These are phyloP conservation scores for Scheffersomyces amazonensis DNA, from an alignment of 805 yeast species.

Conservation along the genomic window DNA sequence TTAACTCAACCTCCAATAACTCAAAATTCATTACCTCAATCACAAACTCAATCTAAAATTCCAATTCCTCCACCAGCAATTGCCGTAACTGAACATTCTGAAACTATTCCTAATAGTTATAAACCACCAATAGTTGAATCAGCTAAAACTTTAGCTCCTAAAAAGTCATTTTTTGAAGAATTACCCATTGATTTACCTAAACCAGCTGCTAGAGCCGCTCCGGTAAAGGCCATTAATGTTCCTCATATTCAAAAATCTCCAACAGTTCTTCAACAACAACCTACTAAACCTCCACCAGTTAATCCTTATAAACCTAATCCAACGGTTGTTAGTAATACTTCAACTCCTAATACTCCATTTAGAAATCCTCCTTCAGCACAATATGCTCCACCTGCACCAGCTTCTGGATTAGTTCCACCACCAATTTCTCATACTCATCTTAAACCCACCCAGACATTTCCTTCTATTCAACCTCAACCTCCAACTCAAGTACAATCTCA, in stretches of 20 bases:
- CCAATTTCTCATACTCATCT: neutral
- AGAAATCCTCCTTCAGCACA: neutral
- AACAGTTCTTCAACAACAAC: slow-evolving; percentile 5
- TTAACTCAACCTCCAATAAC: slow-evolving; percentile 2
- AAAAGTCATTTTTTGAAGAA: slow-evolving; percentile 58
- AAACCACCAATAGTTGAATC: too few relatives aligned
- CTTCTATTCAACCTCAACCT: slow-evolving; percentile 5
- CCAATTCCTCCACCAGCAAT: neutral
- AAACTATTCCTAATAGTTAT: neutral
- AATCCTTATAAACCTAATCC: slow-evolving; percentile 26
- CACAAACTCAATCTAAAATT: neutral
- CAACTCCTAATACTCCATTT: neutral
- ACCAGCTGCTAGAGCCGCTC: slow-evolving; percentile 25
- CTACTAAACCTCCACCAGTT: slow-evolving; percentile 14
- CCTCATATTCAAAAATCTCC: slow-evolving; percentile 15
- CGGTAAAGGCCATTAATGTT: slow-evolving; percentile 12
- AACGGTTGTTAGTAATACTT: slow-evolving; percentile 2
- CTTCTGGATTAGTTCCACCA: too few relatives aligned
- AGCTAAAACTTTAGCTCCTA: neutral
- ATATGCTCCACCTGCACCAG: slow-evolving; percentile 1
- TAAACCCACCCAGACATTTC: too few relatives aligned
- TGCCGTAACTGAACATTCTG: neutral
- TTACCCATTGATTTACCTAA: slow-evolving; percentile 42
- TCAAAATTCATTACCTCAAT: neutral
- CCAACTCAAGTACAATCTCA: slow-evolving; percentile 1